Base-by-base conservation (phyloP, 306 rosid species). In the Inga oerstediana region DNA sequence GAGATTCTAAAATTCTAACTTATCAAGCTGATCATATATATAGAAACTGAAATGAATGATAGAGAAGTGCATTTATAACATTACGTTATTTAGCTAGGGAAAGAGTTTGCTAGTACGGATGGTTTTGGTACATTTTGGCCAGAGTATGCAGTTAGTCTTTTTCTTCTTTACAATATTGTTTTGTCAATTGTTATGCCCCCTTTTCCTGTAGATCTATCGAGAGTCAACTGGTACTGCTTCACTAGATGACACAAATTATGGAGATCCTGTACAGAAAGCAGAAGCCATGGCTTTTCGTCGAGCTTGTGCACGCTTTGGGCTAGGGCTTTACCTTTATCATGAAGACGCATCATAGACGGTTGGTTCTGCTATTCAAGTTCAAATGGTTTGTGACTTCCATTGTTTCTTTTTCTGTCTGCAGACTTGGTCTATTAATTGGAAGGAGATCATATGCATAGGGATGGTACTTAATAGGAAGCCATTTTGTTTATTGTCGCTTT, bases 251-350 rank as follows among this genome's bases (percentile, higher is more conserved):
- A 92, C 93, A 15, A 78, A 87, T 80, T 92, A 86, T 86, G 98
- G 98, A 85, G 97, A 94, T 87, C 97, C 98, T 27, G 87, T 94
- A 3, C 95, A 92, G 82, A 94, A 92, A 84, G 98, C 97, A n/a
- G 98, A 92, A 88, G 93, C 97, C 64, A 94, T 92, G 97, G 98
- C 97, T 81, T 92, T 94, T 81, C 92, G 98, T 62, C 91, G 98
- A 72, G 98, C 97, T 85, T 94, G 98, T 90, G 97, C 97, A 5
- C 98, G 93, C 62, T 83, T 92, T 74, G 97, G 97, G 5, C 89
- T 92, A 15, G 98, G 97, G 10, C 98, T 94, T 76, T 93, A 94
- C 88, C 98, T 92, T 80, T 94, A 91, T 82, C 92, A 89, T 7
- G 97, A 91, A 84, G 98, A 94, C 45, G 37, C 86, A 67, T 80